Evolutionary conservation across 768 basidiomycete genomes (phyloP).

Genomic region (Chiua virens): DNA sequence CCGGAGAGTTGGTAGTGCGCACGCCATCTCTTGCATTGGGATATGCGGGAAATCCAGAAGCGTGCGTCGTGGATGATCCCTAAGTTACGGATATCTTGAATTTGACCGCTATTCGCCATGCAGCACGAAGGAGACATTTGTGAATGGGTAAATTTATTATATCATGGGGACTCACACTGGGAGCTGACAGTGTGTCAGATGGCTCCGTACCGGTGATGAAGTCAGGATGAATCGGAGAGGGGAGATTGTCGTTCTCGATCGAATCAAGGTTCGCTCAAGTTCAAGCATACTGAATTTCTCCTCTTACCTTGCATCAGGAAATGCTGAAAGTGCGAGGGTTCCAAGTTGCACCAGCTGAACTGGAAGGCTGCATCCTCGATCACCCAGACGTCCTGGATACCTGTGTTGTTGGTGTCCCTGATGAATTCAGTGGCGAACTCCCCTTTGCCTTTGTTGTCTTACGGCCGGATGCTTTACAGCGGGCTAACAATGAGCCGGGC

Average conservation of each 20-base stretch:
- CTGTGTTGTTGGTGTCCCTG: conserved; percentile 65
- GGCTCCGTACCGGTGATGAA: conserved; percentile 73
- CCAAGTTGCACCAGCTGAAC: conserved; percentile 64
- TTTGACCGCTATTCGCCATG: conserved; percentile 9
- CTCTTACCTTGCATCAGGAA: conserved; percentile 43
- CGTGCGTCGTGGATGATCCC: conserved; percentile 43
- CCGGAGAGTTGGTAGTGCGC: too few relatives aligned
- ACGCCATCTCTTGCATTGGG: conserved; percentile 61
- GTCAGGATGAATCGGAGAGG: conserved; percentile 60
- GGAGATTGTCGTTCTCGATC: conserved; percentile 70
- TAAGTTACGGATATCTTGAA: not conserved
- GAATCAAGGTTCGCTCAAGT: conserved; percentile 55
- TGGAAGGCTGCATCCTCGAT: conserved; percentile 62
- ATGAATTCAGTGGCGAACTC: conserved; percentile 76
- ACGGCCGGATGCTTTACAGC: conserved; percentile 37
- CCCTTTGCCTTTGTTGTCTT: conserved; percentile 72
- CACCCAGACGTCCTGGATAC: conserved; percentile 61
- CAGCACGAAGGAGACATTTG: conserved; percentile 65
- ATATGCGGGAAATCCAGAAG: conserved; percentile 57
- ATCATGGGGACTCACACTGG: not conserved
- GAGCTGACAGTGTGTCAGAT: conserved; percentile 33
- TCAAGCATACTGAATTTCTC: not conserved
- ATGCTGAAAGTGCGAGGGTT: conserved; percentile 64
- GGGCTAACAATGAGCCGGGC: conserved; percentile 33
- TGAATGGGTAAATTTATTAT: conserved; percentile 37